Percentiles rank a stretch among this genome's conserved stretches.
phyloP scores from a whole-genome alignment of 2,329 filamentous ascomycete genomes.

The Fusarium graminum region DNA sequence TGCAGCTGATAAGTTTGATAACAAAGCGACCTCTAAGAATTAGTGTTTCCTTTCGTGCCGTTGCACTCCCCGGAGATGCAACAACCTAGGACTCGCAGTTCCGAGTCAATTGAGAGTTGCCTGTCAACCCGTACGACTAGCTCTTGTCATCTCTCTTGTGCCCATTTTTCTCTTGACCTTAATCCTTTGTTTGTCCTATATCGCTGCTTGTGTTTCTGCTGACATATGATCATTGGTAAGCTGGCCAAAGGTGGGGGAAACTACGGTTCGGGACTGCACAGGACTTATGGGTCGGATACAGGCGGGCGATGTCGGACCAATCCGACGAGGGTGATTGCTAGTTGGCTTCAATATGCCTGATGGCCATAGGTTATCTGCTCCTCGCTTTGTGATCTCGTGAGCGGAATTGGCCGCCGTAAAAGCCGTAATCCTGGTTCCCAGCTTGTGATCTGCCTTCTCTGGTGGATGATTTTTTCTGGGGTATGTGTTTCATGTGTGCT shows the following conservation, averaged over 20 bases:
- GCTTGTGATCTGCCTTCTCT: conserved; percentile 1
- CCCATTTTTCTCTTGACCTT: conserved; percentile 1
- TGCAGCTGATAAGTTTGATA: conserved; percentile 34
- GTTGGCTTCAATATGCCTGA: conserved; percentile 26
- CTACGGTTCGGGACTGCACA: conserved; percentile 17
- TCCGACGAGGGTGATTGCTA: conserved; percentile 40
- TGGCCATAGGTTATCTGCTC: conserved; percentile 37
- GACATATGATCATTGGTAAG: conserved; percentile 46
- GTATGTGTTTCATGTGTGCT: conserved; percentile 11
- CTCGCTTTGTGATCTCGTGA: conserved; percentile 33
- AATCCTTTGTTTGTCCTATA: conserved; percentile 25
- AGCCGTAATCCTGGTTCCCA: conserved; percentile 18
- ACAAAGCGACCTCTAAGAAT: conserved; percentile 23
- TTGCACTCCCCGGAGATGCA: conserved; percentile 44
- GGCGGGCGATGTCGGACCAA: conserved; percentile 48
- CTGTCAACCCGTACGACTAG: conserved; percentile 44
- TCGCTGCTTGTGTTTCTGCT: conserved; percentile 42
- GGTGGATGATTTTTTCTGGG: conserved; percentile 29
- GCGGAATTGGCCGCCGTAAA: conserved; percentile 29
- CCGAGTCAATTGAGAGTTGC: conserved; percentile 35
- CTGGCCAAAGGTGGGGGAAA: conserved; percentile 26
- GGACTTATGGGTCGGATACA: conserved; percentile 19
- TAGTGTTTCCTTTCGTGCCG: background rate
- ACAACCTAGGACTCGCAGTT: conserved; percentile 12
- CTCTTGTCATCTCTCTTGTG: conserved; percentile 8